Conservation (phyloP, 1,284 basidiomycete species). For the Grifola frondosa region DNA sequence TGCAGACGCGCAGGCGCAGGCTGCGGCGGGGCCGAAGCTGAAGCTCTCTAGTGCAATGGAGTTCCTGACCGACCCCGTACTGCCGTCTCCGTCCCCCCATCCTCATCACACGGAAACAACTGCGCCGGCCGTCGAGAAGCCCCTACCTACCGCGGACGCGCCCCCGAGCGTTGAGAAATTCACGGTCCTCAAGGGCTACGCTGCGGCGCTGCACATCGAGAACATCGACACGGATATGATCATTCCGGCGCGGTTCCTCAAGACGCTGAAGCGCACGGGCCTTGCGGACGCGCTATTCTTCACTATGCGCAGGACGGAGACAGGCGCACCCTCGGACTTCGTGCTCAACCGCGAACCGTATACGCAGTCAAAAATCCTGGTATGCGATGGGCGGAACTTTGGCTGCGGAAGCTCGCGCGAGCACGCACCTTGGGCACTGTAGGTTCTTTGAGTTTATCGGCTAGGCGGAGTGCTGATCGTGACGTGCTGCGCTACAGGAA, state of each 20-base stretch:
- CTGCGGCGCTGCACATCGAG: conserved; percentile 87
- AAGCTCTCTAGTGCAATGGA: conserved; percentile 72
- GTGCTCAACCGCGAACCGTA: conserved; percentile 88
- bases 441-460: conserved; percentile 34
- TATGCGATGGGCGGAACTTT: conserved; percentile 91
- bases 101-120: conserved; percentile 38
- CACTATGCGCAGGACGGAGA: conserved; percentile 77
- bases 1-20: conserved; percentile 43
- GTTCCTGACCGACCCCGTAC: conserved; percentile 74
- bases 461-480: conserved; percentile 3
- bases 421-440: conserved; percentile 96
- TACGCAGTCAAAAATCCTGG: conserved; percentile 78
- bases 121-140: conserved; percentile 27
- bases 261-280: conserved; percentile 92
- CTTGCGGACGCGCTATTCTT: conserved; percentile 89
- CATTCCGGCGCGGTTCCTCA: conserved; percentile 95
- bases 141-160: conserved; percentile 50
- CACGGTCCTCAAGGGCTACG: conserved; percentile 77
- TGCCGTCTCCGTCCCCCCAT: conserved; percentile 64
- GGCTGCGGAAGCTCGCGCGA: conserved; percentile 94
- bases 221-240: conserved; percentile 98
- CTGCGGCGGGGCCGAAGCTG: conserved; percentile 50
- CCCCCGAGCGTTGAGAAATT: conserved; percentile 78
- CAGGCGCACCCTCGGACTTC: conserved; percentile 83
- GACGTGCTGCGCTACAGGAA: conserved; percentile 51